Evolutionary conservation across 2,329 filamentous ascomycete species (phyloP), one percentile per base, ranked within the genome.

Genomic region (Amylocarpus encephaloides): DNA sequence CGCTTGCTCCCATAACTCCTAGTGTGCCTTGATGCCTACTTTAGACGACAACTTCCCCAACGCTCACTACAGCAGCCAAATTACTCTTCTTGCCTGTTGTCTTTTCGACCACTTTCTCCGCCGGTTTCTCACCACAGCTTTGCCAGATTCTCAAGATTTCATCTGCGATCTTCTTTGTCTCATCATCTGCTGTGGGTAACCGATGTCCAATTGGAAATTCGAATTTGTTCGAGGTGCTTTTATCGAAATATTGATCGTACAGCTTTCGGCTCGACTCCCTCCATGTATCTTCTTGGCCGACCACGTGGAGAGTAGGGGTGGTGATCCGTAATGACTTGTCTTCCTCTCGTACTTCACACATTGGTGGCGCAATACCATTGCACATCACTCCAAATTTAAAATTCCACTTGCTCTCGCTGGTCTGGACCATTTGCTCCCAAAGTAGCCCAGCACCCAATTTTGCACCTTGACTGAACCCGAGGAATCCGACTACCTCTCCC

Each of bases 391-490:
- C 54, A 40, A 60, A 61, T 29, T 51, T 56, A 34, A 61, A 53
- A n/a, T 49, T 43, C 38, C 41, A 44, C 15, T 46, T 48, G 5
- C 44, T 18, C 11, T 36, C 39, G 6, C n/a, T 15, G 7, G 34
- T 49, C 42, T 36, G 41, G 12, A 56, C 30, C 71, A 90, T 83
- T 66, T 88, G 80, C 54, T 73, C 70, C 59, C 75, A 76, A 35
- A 86, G 67, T 54, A 86, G 46, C 53, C 79, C 82, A 1, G 76
- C 78, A 1, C 74, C 75, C 5, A 85, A 61, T 66, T 81, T 83
- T 16, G 79, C 80, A 39, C 83, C 83, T 63, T 86, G 82, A 46
- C 80, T 84, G 65, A 86, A 86, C 0, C 83, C 83, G 45, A 86
- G 59, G 9, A 85, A 54, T 0, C 70, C 83, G 9, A 83, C 76